phyloP scores from a whole-genome alignment of 2,329 filamentous ascomycete species.

The Pezicula radicicola region DNA sequence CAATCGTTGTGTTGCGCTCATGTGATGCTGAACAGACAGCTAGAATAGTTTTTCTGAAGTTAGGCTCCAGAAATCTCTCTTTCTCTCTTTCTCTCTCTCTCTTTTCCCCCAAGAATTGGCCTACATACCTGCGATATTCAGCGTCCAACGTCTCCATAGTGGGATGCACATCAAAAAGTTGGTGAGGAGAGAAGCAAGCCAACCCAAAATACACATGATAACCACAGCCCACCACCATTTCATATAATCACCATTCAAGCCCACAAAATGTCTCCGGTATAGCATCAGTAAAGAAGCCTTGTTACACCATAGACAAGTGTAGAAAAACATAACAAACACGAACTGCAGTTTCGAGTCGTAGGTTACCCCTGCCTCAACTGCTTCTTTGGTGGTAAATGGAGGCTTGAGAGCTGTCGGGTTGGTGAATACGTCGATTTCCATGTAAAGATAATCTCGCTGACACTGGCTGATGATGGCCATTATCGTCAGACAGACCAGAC shows the following conservation, averaged over 20 bases:
- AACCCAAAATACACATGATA: slow-evolving; percentile 9
- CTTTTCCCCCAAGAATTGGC: not conserved
- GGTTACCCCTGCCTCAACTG: too few relatives aligned
- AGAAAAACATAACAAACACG: slow-evolving; percentile 18
- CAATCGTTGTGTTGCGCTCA: too few relatives aligned
- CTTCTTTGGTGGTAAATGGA: too few relatives aligned
- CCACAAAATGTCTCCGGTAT: slow-evolving; percentile 11
- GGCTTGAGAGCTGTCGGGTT: too few relatives aligned
- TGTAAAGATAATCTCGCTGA: not conserved
- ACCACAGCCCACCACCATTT: slow-evolving; percentile 17
- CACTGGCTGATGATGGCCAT: not conserved
- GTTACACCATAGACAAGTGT: slow-evolving; percentile 20
- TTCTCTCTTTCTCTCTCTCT: too few relatives aligned
- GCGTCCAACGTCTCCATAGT: slow-evolving; percentile 2
- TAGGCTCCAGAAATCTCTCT: not conserved
- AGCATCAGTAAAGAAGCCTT: slow-evolving; percentile 20
- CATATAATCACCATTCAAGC: slow-evolving; percentile 7
- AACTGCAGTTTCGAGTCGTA: slow-evolving; percentile 9
- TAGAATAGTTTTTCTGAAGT: not conserved
- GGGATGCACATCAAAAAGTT: slow-evolving; percentile 7
- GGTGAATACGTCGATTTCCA: not conserved
- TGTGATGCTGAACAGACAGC: slow-evolving; percentile 10
- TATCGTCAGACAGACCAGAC: not conserved
- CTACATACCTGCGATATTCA: slow-evolving; percentile 4
- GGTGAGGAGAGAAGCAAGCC: not conserved